A percentile compares a stretch with the other conserved stretches of the same genome.
phyloP scores from a whole-genome alignment of 2,329 filamentous ascomycete species.

The Cercospora citrullina region DNA sequence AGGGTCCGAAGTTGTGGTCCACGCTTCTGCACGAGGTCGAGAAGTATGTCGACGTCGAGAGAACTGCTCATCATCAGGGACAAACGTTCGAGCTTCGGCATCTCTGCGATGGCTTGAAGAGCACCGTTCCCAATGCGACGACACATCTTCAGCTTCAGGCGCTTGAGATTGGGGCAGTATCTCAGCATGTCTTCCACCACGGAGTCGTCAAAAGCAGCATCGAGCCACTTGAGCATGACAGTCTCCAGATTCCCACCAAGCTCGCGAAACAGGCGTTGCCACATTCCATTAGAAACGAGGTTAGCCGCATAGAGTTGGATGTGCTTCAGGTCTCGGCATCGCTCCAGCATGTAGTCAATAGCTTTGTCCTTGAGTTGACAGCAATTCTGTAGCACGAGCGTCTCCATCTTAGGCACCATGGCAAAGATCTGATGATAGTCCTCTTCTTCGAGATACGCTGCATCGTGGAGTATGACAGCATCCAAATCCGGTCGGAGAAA shows the following conservation, averaged over 20 bases:
- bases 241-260: constrained; percentile 66
- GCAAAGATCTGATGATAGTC: constrained; percentile 83
- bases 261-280: constrained; percentile 67
- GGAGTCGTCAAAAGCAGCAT: constrained; percentile 76
- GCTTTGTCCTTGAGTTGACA: constrained; percentile 87
- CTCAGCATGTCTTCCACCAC: constrained; percentile 62
- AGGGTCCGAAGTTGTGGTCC: constrained; percentile 72
- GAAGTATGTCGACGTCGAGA: constrained; percentile 59
- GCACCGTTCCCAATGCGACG: constrained; percentile 68
- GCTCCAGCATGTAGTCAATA: constrained; percentile 75
- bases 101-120: constrained; percentile 62
- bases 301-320: constrained; percentile 84
- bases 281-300: constrained; percentile 73
- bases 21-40: constrained; percentile 60
- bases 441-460: constrained; percentile 67
- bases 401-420: constrained; percentile 66
- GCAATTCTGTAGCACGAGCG: constrained; percentile 76
- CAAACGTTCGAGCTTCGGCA: constrained; percentile 69
- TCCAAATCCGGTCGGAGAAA: constrained; percentile 56
- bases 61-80: constrained; percentile 66
- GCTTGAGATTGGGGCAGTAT: constrained; percentile 66
- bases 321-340: constrained; percentile 66
- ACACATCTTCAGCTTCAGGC: constrained; percentile 80
- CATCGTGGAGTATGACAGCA: constrained; percentile 61
- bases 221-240: constrained; percentile 79